Evolutionary conservation across 2,329 filamentous ascomycete genomes (phyloP), one percentile per base, ranked within the genome.

Genomic region (Zymoseptoria pseudotritici): DNA sequence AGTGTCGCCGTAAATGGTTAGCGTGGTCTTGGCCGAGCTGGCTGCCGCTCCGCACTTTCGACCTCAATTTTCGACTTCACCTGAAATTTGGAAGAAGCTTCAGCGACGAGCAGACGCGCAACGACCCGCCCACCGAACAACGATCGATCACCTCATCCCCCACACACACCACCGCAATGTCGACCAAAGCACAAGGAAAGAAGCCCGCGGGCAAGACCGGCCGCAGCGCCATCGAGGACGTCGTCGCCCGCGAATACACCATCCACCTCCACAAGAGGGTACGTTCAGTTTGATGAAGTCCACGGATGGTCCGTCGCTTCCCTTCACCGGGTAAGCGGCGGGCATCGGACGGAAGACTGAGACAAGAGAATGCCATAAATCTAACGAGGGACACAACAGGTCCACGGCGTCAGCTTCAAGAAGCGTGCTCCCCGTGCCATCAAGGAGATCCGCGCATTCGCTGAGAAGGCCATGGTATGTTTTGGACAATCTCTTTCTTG

Each of bases 241-340:
- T 99, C 78, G 93, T 99, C 80, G 88, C 94, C 76, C 91, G 94
- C 86, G 95, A 99, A 86, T 99, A 99, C 88, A 99, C 94, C 81
- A 97, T 99, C 84, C 93, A 99, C 87, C 84, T 99, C 75, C 94
- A 99, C 90, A 97, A 96, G 90, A 89, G 93, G 82, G 90, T 95
- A 92, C 79, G 89, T 80, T 85, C 83, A 84, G 84, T 86, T 86
- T 86, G 78, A 83, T 86, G 84, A 86, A 86, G 83, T 86, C 83
- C 84, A 86, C 77, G 76, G 78, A 82, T 77, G 82, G 77, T 67
- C 79, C 53, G 53, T 59, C 55, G 58, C 29, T 50, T 50, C 42
- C 55, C 55, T 53, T 58, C 53, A 50, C 53, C 22, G 24, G 53
- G 54, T 29, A n/a, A 31, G 51, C 46, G 56, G 22, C 29, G 46